These are phyloP conservation scores for Claviceps fusiformis DNA, from an alignment of 2,329 filamentous ascomycete species.

Conservation along the genomic window DNA sequence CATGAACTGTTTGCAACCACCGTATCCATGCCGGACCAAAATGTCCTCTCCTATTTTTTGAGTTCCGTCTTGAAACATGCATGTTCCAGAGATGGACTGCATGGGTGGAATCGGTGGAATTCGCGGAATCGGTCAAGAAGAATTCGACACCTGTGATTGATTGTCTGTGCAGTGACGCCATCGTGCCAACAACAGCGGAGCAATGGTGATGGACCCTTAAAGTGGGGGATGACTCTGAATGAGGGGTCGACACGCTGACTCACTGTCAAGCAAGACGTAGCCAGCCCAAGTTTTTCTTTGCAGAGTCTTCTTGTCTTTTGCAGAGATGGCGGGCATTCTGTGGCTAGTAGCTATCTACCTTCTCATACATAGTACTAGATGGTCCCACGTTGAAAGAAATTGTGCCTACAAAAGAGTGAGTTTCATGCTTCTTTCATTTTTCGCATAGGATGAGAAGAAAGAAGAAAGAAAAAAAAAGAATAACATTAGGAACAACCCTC, in stretches of 20 bases:
- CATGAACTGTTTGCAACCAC: background rate
- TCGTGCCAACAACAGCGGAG: background rate
- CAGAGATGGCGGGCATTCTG: too few relatives aligned
- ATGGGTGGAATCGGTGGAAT: background rate
- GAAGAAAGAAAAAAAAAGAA: background rate
- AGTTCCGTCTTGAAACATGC: background rate
- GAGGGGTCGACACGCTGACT: background rate
- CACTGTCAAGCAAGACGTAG: background rate
- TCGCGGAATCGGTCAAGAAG: background rate
- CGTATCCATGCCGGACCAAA: background rate
- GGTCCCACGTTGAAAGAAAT: background rate
- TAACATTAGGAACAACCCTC: background rate
- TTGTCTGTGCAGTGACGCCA: background rate
- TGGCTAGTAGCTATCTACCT: too few relatives aligned
- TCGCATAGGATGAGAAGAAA: background rate
- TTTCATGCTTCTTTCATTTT: background rate
- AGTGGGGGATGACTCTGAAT: background rate
- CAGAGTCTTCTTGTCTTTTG: background rate
- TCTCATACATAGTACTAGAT: too few relatives aligned
- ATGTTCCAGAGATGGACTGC: background rate
- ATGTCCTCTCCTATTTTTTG: background rate
- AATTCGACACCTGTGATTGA: background rate
- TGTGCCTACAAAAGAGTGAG: background rate
- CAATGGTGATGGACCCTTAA: background rate
- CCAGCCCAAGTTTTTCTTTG: background rate